A percentile compares a stretch with the other conserved stretches of the same genome.
Conservation (phyloP, 805 yeast species). For the Myxozyma neotropica region DNA sequence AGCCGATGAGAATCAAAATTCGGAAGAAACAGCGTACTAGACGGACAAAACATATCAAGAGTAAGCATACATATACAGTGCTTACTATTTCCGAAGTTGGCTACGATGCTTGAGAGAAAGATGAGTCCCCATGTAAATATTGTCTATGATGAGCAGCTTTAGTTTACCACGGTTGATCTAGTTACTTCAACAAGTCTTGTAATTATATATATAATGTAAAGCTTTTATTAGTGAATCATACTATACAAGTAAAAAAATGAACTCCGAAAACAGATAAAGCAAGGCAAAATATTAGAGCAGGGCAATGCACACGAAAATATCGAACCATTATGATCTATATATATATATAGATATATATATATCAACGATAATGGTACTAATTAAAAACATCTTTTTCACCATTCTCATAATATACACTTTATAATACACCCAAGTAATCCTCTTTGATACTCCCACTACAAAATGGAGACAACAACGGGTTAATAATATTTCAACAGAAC, state of each 20-base stretch:
- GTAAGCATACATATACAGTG: conserved; percentile 36
- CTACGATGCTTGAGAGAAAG: conserved; percentile 7
- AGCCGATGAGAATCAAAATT: conserved; percentile 33
- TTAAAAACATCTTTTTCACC: too few relatives aligned
- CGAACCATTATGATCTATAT: too few relatives aligned
- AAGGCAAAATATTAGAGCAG: neutral
- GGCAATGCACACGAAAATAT: neutral
- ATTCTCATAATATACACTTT: conserved; percentile 17
- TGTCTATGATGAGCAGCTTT: neutral
- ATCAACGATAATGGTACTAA: conserved; percentile 1
- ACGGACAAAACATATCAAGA: conserved; percentile 30
- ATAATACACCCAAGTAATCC: conserved; percentile 89
- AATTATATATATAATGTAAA: neutral
- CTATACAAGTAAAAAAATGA: conserved; percentile 4
- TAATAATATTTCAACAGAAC: neutral
- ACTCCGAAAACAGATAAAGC: neutral
- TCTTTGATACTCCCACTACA: conserved; percentile 86
- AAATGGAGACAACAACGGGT: too few relatives aligned
- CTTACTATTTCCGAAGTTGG: conserved; percentile 36
- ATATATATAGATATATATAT: too few relatives aligned
- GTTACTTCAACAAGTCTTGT: too few relatives aligned
- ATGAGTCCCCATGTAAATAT: too few relatives aligned
- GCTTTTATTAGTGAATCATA: neutral
- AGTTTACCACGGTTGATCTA: too few relatives aligned
- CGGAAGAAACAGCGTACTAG: conserved; percentile 33